Evolutionary conservation across 352 stramenopile species (phyloP).

Genomic region (Phytophthora tubulina): DNA sequence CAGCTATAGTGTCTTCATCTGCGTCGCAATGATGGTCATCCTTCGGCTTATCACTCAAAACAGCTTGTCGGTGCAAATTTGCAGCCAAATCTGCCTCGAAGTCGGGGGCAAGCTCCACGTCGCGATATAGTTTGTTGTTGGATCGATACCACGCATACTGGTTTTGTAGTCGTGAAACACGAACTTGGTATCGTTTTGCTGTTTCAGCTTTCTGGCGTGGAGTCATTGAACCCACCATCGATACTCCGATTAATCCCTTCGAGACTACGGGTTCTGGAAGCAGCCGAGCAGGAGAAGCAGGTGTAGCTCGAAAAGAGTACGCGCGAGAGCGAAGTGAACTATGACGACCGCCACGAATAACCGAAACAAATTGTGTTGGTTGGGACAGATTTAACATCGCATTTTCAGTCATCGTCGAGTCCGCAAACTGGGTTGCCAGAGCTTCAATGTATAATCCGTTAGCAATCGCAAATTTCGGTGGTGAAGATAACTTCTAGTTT

Average conservation of each 20-base stretch:
- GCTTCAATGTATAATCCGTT: slow-evolving; percentile 5
- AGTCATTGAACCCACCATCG: slow-evolving; percentile 32
- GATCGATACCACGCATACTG: slow-evolving; percentile 16
- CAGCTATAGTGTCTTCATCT: neutral
- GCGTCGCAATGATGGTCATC: neutral
- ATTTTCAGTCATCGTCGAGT: slow-evolving; percentile 23
- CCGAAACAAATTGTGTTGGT: slow-evolving; percentile 31
- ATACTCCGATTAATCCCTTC: slow-evolving; percentile 25
- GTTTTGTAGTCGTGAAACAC: neutral
- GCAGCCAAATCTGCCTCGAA: neutral
- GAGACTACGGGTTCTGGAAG: slow-evolving; percentile 4
- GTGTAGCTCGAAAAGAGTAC: slow-evolving; percentile 32
- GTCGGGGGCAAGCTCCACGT: neutral
- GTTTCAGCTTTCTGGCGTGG: slow-evolving; percentile 26
- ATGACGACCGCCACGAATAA: slow-evolving; percentile 26
- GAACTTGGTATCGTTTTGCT: slow-evolving; percentile 19
- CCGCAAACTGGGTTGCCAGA: neutral
- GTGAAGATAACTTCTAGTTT: neutral
- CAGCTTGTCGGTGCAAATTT: neutral
- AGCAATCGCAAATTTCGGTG: neutral
- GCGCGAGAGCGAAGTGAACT: slow-evolving; percentile 23
- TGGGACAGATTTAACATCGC: slow-evolving; percentile 36
- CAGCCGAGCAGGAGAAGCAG: slow-evolving; percentile 1
- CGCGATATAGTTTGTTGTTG: slow-evolving; percentile 1
- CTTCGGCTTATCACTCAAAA: neutral